Percentiles rank a stretch among this genome's conserved stretches.
Conservation (phyloP, 2,329 filamentous ascomycete genomes). For the Hirsutella thompsonii region DNA sequence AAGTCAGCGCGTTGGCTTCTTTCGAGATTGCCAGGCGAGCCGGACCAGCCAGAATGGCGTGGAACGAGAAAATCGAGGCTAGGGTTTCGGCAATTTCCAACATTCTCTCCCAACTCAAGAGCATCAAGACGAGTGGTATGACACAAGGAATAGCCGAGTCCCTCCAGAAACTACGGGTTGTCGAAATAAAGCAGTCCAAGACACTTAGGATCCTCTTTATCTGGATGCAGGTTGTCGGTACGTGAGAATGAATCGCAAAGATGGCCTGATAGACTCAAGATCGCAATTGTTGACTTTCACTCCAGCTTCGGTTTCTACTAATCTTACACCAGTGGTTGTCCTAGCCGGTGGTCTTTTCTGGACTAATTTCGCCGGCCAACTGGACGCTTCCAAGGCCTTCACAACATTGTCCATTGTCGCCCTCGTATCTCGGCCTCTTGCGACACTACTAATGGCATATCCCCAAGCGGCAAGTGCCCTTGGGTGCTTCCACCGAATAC, state of each 20-base stretch:
- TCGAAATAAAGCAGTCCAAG: slow-evolving; percentile 7
- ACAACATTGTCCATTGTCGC: slow-evolving; percentile 6
- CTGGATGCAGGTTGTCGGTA: slow-evolving; percentile 3
- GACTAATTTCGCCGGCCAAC: slow-evolving; percentile 2
- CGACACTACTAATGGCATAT: slow-evolving; percentile 2
- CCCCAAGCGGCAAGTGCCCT: slow-evolving; percentile 2
- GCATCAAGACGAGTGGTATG: slow-evolving; percentile 22
- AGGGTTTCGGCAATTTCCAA: slow-evolving; percentile 16
- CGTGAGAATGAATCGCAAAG: neutral
- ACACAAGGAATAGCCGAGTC: slow-evolving; percentile 2
- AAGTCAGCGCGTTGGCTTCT: slow-evolving; percentile 25
- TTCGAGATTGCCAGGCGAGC: slow-evolving; percentile 27
- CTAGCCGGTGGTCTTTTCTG: slow-evolving; percentile 6
- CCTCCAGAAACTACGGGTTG: slow-evolving; percentile 6
- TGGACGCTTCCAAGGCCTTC: slow-evolving; percentile 4
- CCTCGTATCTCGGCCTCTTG: slow-evolving; percentile 4
- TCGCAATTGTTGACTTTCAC: neutral
- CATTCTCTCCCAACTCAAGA: slow-evolving; percentile 19
- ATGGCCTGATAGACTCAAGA: neutral
- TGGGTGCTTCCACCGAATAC: slow-evolving; percentile 6
- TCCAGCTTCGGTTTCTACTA: neutral
- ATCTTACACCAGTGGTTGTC: slow-evolving; percentile 5
- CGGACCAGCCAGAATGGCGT: slow-evolving; percentile 23
- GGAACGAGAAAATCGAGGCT: slow-evolving; percentile 16
- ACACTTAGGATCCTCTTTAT: slow-evolving; percentile 3